A percentile compares a stretch with the other conserved stretches of the same genome.
Conservation (phyloP, 2,329 filamentous ascomycete species). For the Saccharata proteae region DNA sequence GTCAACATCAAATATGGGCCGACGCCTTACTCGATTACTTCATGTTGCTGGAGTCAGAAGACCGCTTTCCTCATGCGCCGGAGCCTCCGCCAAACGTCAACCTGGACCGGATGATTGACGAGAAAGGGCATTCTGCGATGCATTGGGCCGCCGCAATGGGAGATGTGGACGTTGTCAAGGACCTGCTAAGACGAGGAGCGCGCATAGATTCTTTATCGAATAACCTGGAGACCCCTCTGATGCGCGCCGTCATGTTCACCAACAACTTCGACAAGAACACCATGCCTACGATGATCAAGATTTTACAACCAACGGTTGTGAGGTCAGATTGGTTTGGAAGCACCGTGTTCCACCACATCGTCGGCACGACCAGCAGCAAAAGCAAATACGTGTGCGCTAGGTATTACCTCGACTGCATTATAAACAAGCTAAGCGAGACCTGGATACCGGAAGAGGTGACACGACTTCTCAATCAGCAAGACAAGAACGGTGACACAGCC, state of each 20-base stretch:
- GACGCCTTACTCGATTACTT: conserved; percentile 96
- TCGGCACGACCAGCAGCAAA: conserved; percentile 72
- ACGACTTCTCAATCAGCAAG: conserved; percentile 66
- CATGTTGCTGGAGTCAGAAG: conserved; percentile 70
- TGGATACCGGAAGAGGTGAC: conserved; percentile 67
- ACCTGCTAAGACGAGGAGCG: conserved; percentile 71
- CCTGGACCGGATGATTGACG: conserved; percentile 84
- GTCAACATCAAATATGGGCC: conserved; percentile 81
- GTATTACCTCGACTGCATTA: conserved; percentile 85
- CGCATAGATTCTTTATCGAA: conserved; percentile 55
- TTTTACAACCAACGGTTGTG: conserved; percentile 72
- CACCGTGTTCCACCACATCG: conserved; percentile 90
- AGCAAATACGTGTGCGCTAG: conserved; percentile 80
- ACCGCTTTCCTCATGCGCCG: conserved; percentile 54
- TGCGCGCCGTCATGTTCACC: conserved; percentile 89
- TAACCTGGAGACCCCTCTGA: conserved; percentile 71
- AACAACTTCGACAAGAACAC: conserved; percentile 93
- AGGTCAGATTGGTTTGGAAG: conserved; percentile 68
- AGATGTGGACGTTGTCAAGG: conserved; percentile 80
- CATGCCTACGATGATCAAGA: conserved; percentile 71
- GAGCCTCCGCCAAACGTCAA: conserved; percentile 78
- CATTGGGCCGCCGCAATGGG: conserved; percentile 99
- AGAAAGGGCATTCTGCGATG: conserved; percentile 80
- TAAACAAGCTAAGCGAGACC: conserved; percentile 74
- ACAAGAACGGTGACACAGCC: conserved; percentile 82